Percentiles rank a stretch among this genome's conserved stretches.
These are phyloP conservation scores for Pestalotiopsis sp. DNA, from an alignment of 2,329 filamentous ascomycete species.

Conservation along the genomic window DNA sequence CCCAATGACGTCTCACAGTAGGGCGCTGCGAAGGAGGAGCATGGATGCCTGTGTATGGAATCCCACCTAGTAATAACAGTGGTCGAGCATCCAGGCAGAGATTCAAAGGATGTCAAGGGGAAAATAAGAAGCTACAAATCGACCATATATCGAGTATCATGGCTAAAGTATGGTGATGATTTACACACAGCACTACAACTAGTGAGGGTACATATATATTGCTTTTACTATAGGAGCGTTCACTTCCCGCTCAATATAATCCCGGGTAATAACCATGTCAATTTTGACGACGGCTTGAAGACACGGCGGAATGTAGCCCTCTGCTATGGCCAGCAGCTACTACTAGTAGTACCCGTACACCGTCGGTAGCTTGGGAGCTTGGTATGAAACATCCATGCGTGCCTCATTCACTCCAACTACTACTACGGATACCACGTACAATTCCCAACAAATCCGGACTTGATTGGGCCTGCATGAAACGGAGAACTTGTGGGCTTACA, in stretches of 20 bases:
- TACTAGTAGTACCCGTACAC: neutral
- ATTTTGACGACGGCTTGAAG: neutral
- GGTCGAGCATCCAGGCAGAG: neutral
- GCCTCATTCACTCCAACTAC: neutral
- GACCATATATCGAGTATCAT: neutral
- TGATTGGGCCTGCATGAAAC: neutral
- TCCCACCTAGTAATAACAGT: neutral
- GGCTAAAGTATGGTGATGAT: neutral
- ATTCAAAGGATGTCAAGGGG: too few species aligned
- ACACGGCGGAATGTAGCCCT: neutral
- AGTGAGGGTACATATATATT: neutral
- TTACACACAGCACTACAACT: neutral
- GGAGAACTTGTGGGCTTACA: neutral
- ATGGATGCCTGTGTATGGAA: neutral
- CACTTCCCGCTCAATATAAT: neutral
- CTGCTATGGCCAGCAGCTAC: neutral
- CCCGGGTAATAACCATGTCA: neutral
- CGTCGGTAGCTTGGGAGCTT: neutral
- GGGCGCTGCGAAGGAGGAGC: neutral
- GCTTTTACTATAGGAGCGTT: neutral
- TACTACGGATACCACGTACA: neutral
- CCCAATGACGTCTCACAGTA: constrained; percentile 5
- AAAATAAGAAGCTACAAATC: too few species aligned
- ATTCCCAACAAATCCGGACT: constrained; percentile 7
- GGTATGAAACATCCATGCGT: constrained; percentile 6